Conservation (phyloP, 2,329 filamentous ascomycete species). For the Fusarium camptoceras region DNA sequence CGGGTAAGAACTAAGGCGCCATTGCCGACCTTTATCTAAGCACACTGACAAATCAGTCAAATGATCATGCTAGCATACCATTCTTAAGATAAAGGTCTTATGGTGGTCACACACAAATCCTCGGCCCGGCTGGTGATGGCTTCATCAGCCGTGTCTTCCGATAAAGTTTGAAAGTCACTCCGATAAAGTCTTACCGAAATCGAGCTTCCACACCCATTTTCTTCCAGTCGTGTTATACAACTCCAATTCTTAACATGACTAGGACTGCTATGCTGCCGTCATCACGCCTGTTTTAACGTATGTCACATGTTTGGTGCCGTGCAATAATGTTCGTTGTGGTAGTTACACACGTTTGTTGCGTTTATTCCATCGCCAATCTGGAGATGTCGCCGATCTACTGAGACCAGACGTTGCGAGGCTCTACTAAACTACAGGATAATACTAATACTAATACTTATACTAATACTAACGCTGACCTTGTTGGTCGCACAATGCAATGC, state of each 20-base stretch:
- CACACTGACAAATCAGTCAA: neutral
- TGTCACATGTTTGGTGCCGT: neutral
- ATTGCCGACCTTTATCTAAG: neutral
- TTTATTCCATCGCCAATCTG: neutral
- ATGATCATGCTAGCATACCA: neutral
- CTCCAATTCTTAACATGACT: neutral
- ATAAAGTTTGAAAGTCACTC: slow-evolving; percentile 21
- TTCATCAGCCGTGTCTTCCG: slow-evolving; percentile 17
- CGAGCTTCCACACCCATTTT: neutral
- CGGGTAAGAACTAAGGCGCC: neutral
- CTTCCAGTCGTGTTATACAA: neutral
- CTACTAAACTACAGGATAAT: slow-evolving; percentile 27
- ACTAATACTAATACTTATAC: slow-evolving; percentile 20
- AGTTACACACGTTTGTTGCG: neutral
- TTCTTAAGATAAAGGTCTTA: neutral
- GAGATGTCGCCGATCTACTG: neutral
- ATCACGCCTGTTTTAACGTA: neutral
- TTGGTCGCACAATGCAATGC: slow-evolving; percentile 16
- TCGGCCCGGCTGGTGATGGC: slow-evolving; percentile 22
- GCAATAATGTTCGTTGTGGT: neutral
- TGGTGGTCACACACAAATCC: neutral
- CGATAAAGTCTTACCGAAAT: neutral
- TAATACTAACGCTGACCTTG: slow-evolving; percentile 14
- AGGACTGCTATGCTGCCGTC: neutral
- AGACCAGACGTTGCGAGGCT: slow-evolving; percentile 1